phyloP scores from a whole-genome alignment of 202 grass and related monocot genomes.

The Zoysia matrella region DNA sequence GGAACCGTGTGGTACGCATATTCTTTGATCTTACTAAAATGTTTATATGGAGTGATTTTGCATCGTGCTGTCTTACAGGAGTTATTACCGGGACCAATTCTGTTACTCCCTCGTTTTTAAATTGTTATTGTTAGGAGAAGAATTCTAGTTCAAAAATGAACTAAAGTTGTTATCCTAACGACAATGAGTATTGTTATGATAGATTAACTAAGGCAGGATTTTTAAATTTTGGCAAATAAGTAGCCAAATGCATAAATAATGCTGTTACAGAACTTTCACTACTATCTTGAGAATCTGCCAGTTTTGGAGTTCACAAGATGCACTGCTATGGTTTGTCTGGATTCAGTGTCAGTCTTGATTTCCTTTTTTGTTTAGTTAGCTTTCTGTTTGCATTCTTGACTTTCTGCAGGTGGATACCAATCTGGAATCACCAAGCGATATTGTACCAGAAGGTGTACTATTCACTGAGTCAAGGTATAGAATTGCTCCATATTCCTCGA shows the following conservation, averaged over 20 bases:
- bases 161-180: too few relatives aligned
- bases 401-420: constrained; percentile 86
- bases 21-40: constrained; percentile 18
- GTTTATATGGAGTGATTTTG: constrained; percentile 10
- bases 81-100: neutral
- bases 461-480: constrained; percentile 59
- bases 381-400: neutral
- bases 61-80: too few relatives aligned
- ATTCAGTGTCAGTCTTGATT: neutral
- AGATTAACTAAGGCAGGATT: neutral
- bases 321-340: too few relatives aligned
- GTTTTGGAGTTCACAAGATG: too few relatives aligned
- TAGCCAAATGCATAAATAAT: neutral
- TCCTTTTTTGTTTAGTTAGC: neutral
- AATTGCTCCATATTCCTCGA: constrained; percentile 76
- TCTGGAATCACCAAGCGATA: constrained; percentile 82
- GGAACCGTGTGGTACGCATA: constrained; percentile 88
- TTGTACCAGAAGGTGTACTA: constrained; percentile 60
- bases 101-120: neutral
- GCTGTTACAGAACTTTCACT: neutral
- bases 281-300: neutral
- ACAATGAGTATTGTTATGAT: neutral
- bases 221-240: neutral
- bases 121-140: too few relatives aligned
- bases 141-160: too few relatives aligned